Evolutionary conservation across 768 basidiomycete genomes (phyloP).

Genomic region (Mycena floridula): DNA sequence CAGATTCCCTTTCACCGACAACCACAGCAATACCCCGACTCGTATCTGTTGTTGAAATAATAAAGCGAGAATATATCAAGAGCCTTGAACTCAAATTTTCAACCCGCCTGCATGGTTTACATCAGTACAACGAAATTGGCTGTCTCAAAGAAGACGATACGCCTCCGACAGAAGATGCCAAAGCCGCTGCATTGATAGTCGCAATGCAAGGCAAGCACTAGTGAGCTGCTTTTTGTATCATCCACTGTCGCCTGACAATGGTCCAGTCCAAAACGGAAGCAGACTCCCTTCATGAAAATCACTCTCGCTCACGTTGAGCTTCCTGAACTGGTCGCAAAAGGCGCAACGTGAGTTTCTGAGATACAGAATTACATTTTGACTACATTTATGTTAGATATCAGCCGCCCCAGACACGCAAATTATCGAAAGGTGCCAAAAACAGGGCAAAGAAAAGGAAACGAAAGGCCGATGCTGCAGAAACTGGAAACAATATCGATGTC

Average conservation of each 20-base stretch:
- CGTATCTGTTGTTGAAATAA: conserved; percentile 74
- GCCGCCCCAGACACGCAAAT: conserved; percentile 39
- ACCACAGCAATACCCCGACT: conserved; percentile 52
- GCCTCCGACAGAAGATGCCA: conserved; percentile 9
- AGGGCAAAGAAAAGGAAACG: conserved; percentile 37
- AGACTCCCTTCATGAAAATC: conserved; percentile 65
- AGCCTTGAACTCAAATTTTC: conserved; percentile 35
- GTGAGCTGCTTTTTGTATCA: conserved; percentile 2
- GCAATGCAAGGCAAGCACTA: conserved; percentile 49
- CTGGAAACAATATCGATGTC: not conserved
- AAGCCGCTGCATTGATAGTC: conserved; percentile 29
- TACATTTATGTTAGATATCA: conserved; percentile 41
- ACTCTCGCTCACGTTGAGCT: conserved; percentile 49
- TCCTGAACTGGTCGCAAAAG: conserved; percentile 27
- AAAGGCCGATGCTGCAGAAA: not conserved
- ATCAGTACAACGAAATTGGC: conserved; percentile 74
- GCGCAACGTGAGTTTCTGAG: conserved; percentile 43
- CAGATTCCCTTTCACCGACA: conserved; percentile 15
- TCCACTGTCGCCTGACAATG: not conserved
- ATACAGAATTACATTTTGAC: not conserved
- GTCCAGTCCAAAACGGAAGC: conserved; percentile 45
- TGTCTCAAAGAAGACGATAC: conserved; percentile 46
- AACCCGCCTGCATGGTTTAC: conserved; percentile 45
- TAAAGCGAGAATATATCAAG: conserved; percentile 75
- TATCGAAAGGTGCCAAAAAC: conserved; percentile 53